A percentile compares a stretch with the other conserved stretches of the same genome.
Conservation (phyloP, 768 basidiomycete species). For the Collybiopsis luxurians region DNA sequence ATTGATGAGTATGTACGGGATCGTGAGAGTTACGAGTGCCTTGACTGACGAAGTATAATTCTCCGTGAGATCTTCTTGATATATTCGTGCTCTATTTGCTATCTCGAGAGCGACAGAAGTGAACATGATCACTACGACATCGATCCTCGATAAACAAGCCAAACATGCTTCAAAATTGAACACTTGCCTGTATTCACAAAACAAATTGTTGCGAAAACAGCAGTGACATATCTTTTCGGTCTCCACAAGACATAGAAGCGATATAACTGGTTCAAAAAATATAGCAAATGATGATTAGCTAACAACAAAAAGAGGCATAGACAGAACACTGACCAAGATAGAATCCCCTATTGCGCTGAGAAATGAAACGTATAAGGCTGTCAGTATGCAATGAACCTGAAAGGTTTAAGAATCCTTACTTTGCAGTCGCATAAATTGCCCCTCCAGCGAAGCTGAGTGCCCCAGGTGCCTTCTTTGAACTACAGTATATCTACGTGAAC, state of each 20-base stretch:
- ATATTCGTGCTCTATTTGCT: neutral
- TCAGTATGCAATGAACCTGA: neutral
- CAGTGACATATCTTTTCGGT: neutral
- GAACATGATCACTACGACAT: neutral
- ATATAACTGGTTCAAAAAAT: neutral
- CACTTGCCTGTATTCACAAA: neutral
- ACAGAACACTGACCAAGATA: neutral
- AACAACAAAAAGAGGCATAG: neutral
- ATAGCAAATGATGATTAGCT: too few relatives aligned
- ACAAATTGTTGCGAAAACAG: neutral
- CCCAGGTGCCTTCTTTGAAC: accelerated
- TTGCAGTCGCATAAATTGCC: neutral
- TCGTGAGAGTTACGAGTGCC: neutral
- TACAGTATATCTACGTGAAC: neutral
- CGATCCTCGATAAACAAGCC: too few relatives aligned
- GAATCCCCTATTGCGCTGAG: neutral
- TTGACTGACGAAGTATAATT: neutral
- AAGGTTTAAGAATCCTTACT: neutral
- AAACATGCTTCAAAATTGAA: too few relatives aligned
- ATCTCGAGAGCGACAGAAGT: neutral
- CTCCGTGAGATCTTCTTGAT: neutral
- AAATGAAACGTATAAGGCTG: neutral
- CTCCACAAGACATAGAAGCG: neutral
- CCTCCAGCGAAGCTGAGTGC: neutral
- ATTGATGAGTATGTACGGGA: neutral